phyloP scores from a whole-genome alignment of 1,284 basidiomycete genomes.

The Pyrrhoderma lamaoense region DNA sequence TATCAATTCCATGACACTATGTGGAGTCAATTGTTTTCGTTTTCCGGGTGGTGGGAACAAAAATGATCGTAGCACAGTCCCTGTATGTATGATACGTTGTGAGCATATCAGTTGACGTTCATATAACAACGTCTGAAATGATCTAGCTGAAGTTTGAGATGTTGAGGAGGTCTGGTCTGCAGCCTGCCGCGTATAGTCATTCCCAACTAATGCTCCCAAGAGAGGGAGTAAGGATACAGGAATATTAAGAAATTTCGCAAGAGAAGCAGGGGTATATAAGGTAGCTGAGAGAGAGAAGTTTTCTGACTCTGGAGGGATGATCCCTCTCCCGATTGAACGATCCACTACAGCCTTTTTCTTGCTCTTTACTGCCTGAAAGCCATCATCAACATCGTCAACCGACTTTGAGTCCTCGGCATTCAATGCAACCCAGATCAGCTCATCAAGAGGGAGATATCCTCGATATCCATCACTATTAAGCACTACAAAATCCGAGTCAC shows the following conservation, averaged over 20 bases:
- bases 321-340: constrained; percentile 33
- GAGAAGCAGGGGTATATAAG: constrained; percentile 54
- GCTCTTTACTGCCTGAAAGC: constrained; percentile 43
- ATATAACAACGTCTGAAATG: constrained; percentile 60
- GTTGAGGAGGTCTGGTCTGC: constrained; percentile 26
- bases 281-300: constrained; percentile 46
- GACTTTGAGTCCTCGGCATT: constrained; percentile 26
- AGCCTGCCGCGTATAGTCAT: constrained; percentile 64
- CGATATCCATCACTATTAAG: constrained; percentile 63
- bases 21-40: constrained; percentile 42
- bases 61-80: constrained; percentile 46
- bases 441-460: constrained; percentile 77
- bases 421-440: constrained; percentile 59
- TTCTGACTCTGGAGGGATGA: constrained; percentile 45
- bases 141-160: constrained; percentile 19
- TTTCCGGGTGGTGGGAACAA: constrained; percentile 36
- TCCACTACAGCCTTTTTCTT: constrained; percentile 33
- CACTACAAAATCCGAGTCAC: constrained; percentile 79
- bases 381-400: constrained; percentile 38
- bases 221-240: constrained; percentile 73
- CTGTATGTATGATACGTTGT: constrained; percentile 54
- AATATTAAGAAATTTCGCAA: constrained; percentile 62
- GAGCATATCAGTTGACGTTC: constrained; percentile 45
- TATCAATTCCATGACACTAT: constrained; percentile 69
- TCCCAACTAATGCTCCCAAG: constrained; percentile 80